Evolutionary conservation across 2,329 filamentous ascomycete genomes (phyloP).

Genomic region (Trichoderma asperellum): DNA sequence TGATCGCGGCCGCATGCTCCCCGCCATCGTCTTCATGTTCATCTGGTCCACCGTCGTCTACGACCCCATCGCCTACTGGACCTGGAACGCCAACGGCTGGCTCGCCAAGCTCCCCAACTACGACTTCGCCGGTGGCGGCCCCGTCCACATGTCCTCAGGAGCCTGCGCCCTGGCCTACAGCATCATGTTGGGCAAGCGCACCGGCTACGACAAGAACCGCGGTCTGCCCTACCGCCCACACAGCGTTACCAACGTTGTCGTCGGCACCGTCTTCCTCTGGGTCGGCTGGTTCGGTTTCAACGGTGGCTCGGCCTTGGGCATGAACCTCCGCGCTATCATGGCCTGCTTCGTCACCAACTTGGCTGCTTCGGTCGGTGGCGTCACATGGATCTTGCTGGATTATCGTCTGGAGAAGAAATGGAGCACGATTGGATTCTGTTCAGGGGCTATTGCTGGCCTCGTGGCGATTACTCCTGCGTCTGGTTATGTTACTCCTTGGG

Average conservation of each 20-base stretch:
- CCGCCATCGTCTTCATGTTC: slow-evolving; percentile 69
- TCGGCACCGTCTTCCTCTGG: slow-evolving; percentile 80
- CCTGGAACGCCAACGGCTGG: slow-evolving; percentile 77
- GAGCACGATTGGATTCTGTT: slow-evolving; percentile 93
- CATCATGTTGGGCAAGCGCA: slow-evolving; percentile 72
- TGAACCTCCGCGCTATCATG: slow-evolving; percentile 87
- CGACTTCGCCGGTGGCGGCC: slow-evolving; percentile 76
- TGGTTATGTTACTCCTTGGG: slow-evolving; percentile 74
- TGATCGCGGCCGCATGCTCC: slow-evolving; percentile 64
- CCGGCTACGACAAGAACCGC: slow-evolving; percentile 62
- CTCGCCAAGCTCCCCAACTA: slow-evolving; percentile 69
- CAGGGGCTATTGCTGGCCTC: slow-evolving; percentile 82
- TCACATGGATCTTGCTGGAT: slow-evolving; percentile 84
- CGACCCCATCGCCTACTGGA: slow-evolving; percentile 76
- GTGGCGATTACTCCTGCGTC: slow-evolving; percentile 86
- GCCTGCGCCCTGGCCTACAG: slow-evolving; percentile 74
- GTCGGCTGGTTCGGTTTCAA: slow-evolving; percentile 98
- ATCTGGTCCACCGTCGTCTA: slow-evolving; percentile 74
- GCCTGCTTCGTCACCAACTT: slow-evolving; percentile 87
- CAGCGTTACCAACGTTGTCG: slow-evolving; percentile 73
- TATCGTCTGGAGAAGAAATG: slow-evolving; percentile 92
- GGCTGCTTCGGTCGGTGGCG: slow-evolving; percentile 77
- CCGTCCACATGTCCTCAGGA: slow-evolving; percentile 75
- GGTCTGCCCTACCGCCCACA: slow-evolving; percentile 71
- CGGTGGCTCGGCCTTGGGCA: slow-evolving; percentile 77